Base-by-base conservation (phyloP, 2,329 filamentous ascomycete genomes). In the Volutella citrinella region DNA sequence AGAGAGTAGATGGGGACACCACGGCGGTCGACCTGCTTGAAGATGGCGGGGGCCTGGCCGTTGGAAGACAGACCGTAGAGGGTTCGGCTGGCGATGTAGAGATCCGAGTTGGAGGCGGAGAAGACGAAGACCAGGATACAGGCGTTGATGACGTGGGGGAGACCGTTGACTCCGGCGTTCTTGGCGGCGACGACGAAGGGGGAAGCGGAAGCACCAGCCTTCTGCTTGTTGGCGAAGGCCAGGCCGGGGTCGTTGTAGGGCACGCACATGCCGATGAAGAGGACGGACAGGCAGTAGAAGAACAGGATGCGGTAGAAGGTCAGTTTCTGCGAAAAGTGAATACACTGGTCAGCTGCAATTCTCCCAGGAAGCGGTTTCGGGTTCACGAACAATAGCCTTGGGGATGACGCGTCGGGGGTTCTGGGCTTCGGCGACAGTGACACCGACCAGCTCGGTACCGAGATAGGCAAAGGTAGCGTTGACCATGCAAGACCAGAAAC, bases 301-400 rank as follows among this genome's bases (percentile, higher is more conserved):
- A 90, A 68, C 46, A 87, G 63, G 57, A 91, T 90, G 38, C 86
- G 85, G 68, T 78, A 90, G 63, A 90, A 90, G 47, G 84, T 89
- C 30, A 88, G 72, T n/a, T n/a, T n/a, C n/a, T n/a, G n/a, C n/a
- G n/a, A n/a, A n/a, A n/a, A n/a, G n/a, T n/a, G n/a, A n/a, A n/a
- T n/a, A n/a, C n/a, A n/a, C n/a, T n/a, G n/a, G n/a, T n/a, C n/a
- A n/a, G n/a, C n/a, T n/a, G n/a, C n/a, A n/a, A n/a, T n/a, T n/a
- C n/a, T n/a, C n/a, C n/a, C n/a, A n/a, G n/a, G n/a, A n/a, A n/a
- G n/a, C n/a, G n/a, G n/a, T n/a, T n/a, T n/a, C n/a, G n/a, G n/a
- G n/a, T n/a, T n/a, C n/a, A n/a, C n/a, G n/a, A 57, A 80, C 84
- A 69, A 89, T 89, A 33, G 84, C 85, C 40, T 80, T 78, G 7